phyloP scores from a whole-genome alignment of 2,329 filamentous ascomycete species.

The Diaporthe australafricana region DNA sequence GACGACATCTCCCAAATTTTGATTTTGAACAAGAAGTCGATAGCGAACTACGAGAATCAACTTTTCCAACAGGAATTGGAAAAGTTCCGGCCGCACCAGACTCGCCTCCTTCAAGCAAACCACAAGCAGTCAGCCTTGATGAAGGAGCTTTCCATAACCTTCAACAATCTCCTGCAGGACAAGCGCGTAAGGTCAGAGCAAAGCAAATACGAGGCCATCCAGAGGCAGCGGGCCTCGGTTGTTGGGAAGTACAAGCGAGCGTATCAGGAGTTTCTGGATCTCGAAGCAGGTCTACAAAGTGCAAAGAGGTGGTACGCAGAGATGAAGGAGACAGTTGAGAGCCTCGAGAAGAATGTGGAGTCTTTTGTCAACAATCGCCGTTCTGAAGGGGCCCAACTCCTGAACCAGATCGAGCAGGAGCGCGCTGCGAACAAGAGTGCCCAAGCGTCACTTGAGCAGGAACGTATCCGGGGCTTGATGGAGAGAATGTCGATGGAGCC shows the following conservation, averaged over 20 bases:
- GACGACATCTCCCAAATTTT: constrained; percentile 98
- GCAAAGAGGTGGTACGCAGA: constrained; percentile 95
- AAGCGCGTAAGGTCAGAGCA: constrained; percentile 94
- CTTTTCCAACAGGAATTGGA: constrained; percentile 97
- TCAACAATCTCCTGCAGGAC: constrained; percentile 90
- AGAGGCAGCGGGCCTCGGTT: constrained; percentile 82
- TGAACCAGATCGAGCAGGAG: constrained; percentile 87
- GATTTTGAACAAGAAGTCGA: constrained; percentile 97
- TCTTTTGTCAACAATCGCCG: constrained; percentile 95
- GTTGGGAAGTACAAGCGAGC: constrained; percentile 90
- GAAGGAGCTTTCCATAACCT: constrained; percentile 91
- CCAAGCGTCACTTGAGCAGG: constrained; percentile 84
- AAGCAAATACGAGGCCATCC: constrained; percentile 92
- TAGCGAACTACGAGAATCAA: constrained; percentile 90
- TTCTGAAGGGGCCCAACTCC: constrained; percentile 89
- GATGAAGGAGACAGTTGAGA: constrained; percentile 95
- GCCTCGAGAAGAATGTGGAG: constrained; percentile 94
- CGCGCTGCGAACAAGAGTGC: constrained; percentile 70
- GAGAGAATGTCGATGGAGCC: constrained; percentile 93
- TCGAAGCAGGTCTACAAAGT: constrained; percentile 85
- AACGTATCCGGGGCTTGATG: constrained; percentile 90
- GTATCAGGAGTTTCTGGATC: constrained; percentile 91
- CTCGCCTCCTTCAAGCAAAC: constrained; percentile 88
- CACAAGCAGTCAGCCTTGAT: constrained; percentile 95
- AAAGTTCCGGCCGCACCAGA: constrained; percentile 95